A percentile compares a stretch with the other conserved stretches of the same genome.
Conservation (phyloP, 164 flowering plant species). For the Santalum album region DNA sequence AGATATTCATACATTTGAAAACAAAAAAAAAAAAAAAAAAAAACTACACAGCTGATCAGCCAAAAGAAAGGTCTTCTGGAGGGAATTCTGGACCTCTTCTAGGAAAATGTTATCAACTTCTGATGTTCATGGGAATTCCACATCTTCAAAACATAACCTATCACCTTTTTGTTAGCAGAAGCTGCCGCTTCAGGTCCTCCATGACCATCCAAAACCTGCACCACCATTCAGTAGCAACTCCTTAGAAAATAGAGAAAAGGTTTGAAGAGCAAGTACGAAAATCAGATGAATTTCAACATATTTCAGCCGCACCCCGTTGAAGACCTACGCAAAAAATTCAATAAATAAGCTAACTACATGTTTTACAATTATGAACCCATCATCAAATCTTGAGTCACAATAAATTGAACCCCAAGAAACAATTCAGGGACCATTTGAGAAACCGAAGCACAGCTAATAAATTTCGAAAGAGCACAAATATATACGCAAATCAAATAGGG, state of each 20-base stretch:
- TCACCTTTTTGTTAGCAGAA: constrained; percentile 51
- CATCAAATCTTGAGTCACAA: too few relatives aligned
- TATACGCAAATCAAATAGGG: not conserved
- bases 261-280: not conserved
- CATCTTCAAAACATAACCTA: constrained; percentile 66
- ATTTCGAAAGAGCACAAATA: not conserved
- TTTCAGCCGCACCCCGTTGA: too few relatives aligned
- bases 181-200: constrained; percentile 94
- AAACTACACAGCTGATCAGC: too few relatives aligned
- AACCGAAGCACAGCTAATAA: too few relatives aligned
- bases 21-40: too few relatives aligned
- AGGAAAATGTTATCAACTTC: constrained; percentile 41
- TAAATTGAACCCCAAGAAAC: too few relatives aligned
- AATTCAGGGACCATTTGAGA: too few relatives aligned
- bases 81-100: constrained; percentile 47
- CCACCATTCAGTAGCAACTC: not conserved
- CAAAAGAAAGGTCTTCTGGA: constrained; percentile 50
- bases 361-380: too few relatives aligned
- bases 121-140: constrained; percentile 40
- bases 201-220: constrained; percentile 91
- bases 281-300: too few relatives aligned
- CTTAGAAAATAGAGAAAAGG: not conserved
- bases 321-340: too few relatives aligned
- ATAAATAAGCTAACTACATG: too few relatives aligned
- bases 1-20: too few relatives aligned